Evolutionary conservation across 2,329 filamentous ascomycete genomes (phyloP).

Genomic region (Penicillium sp.): DNA sequence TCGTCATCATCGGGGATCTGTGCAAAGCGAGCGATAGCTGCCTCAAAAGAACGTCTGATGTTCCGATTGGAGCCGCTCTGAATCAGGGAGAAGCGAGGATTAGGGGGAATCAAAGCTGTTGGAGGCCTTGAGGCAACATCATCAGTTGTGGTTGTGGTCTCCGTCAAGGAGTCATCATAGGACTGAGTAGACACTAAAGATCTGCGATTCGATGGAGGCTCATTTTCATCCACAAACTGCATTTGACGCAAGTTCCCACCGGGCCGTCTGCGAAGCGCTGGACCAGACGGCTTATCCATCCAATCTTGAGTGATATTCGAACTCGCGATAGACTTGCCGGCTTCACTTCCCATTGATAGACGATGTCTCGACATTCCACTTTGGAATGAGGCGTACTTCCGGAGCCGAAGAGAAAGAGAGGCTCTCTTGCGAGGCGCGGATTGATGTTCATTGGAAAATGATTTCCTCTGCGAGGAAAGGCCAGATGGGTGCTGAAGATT

Average conservation of each 20-base stretch:
- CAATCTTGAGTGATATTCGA: slow-evolving; percentile 18
- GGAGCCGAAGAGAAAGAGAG: slow-evolving; percentile 37
- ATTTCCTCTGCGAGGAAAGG: slow-evolving; percentile 23
- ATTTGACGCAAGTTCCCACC: slow-evolving; percentile 72
- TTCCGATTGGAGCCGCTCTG: slow-evolving; percentile 57
- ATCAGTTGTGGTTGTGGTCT: slow-evolving; percentile 18
- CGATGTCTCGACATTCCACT: slow-evolving; percentile 40
- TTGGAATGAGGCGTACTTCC: slow-evolving; percentile 48
- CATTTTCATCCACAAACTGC: slow-evolving; percentile 62
- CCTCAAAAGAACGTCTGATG: slow-evolving; percentile 73
- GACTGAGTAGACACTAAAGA: slow-evolving; percentile 40
- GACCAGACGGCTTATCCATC: slow-evolving; percentile 33
- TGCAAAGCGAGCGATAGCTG: slow-evolving; percentile 80
- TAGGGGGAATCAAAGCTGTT: slow-evolving; percentile 30
- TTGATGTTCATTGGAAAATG: slow-evolving; percentile 28
- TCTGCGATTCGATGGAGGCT: slow-evolving; percentile 39
- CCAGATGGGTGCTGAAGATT: slow-evolving; percentile 18
- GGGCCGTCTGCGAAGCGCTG: slow-evolving; percentile 67
- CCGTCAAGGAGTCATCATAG: slow-evolving; percentile 30
- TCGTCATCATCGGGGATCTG: slow-evolving; percentile 86
- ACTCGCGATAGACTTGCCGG: slow-evolving; percentile 16
- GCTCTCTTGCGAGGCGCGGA: slow-evolving; percentile 26
- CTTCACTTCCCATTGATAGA: slow-evolving; percentile 26
- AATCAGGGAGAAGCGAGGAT: slow-evolving; percentile 42
- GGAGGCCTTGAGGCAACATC: slow-evolving; percentile 24